Conservation (phyloP, 2,329 filamentous ascomycete species). For the Arthrobotrys iridis region DNA sequence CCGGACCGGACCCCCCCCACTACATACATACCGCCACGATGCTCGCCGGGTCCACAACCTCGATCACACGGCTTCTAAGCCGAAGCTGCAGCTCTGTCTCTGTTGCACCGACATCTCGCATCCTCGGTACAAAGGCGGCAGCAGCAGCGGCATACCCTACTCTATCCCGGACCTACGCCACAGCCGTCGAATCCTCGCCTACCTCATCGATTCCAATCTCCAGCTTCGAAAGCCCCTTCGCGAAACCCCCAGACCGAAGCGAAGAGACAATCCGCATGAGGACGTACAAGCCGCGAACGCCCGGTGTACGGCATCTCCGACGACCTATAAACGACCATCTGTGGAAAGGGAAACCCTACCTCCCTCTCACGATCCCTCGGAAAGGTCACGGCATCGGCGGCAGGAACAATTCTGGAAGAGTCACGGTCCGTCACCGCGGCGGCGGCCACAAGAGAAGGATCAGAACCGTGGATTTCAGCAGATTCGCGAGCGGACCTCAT, state of each 20-base stretch:
- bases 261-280: conserved; percentile 69
- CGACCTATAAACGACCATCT: conserved; percentile 95
- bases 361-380: conserved; percentile 86
- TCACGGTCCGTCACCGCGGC: conserved; percentile 90
- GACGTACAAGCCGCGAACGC: conserved; percentile 92
- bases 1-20: neutral
- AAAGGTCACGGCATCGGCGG: conserved; percentile 93
- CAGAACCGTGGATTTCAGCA: conserved; percentile 87
- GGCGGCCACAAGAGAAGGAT: conserved; percentile 93
- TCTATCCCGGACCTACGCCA: conserved; percentile 27
- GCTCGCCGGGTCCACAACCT: conserved; percentile 32
- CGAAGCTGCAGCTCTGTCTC: conserved; percentile 29
- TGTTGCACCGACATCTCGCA: conserved; percentile 14
- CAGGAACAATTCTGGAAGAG: conserved; percentile 83
- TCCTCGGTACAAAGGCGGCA: conserved; percentile 1
- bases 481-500: conserved; percentile 81
- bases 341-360: conserved; percentile 88
- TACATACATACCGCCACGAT: conserved; percentile 10
- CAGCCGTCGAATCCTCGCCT: neutral
- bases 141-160: conserved; percentile 1
- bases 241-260: conserved; percentile 49
- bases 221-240: conserved; percentile 47
- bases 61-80: conserved; percentile 44
- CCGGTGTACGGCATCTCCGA: conserved; percentile 88
- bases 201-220: conserved; percentile 36